Evolutionary conservation across 1,139 yeast species (phyloP).

Genomic region (Yarrowia galli): DNA sequence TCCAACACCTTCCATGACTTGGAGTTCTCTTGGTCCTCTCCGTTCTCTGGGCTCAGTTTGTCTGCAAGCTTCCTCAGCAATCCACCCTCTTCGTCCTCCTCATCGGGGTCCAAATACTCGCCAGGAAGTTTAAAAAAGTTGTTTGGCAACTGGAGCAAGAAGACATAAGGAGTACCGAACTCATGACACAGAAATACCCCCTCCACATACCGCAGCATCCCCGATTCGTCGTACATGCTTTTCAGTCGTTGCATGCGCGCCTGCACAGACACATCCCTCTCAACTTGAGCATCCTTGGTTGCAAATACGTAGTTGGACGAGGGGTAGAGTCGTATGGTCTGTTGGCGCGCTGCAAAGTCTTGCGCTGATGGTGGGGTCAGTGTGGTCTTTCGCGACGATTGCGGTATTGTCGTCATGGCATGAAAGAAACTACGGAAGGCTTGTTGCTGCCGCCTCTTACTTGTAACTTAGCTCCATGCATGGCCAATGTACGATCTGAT

Average conservation of each 20-base stretch:
- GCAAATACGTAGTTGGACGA: constrained; percentile 51
- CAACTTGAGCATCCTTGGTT: constrained; percentile 50
- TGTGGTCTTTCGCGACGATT: constrained; percentile 45
- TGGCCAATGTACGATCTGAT: constrained; percentile 24
- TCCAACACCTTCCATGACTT: constrained; percentile 50
- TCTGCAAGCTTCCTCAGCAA: constrained; percentile 47
- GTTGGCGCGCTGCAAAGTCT: constrained; percentile 42
- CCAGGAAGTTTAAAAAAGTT: constrained; percentile 52
- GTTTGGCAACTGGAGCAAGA: constrained; percentile 49
- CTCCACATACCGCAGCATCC: constrained; percentile 52
- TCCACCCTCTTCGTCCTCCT: constrained; percentile 49
- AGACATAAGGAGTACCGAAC: constrained; percentile 51
- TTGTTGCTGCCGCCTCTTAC: constrained; percentile 23
- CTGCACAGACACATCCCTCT: constrained; percentile 49
- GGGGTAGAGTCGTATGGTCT: constrained; percentile 48
- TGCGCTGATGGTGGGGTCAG: constrained; percentile 43
- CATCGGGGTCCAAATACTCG: constrained; percentile 48
- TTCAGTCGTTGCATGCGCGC: constrained; percentile 48
- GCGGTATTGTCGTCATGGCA: constrained; percentile 47
- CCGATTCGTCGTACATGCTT: constrained; percentile 49
- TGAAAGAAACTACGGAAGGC: constrained; percentile 17
- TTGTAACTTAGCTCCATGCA: constrained; percentile 33
- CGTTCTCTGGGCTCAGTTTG: constrained; percentile 45
- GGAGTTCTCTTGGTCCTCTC: constrained; percentile 42
- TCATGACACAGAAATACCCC: constrained; percentile 51